Conservation (phyloP, 345 rosid genomes). For the Populus ilicifolia region DNA sequence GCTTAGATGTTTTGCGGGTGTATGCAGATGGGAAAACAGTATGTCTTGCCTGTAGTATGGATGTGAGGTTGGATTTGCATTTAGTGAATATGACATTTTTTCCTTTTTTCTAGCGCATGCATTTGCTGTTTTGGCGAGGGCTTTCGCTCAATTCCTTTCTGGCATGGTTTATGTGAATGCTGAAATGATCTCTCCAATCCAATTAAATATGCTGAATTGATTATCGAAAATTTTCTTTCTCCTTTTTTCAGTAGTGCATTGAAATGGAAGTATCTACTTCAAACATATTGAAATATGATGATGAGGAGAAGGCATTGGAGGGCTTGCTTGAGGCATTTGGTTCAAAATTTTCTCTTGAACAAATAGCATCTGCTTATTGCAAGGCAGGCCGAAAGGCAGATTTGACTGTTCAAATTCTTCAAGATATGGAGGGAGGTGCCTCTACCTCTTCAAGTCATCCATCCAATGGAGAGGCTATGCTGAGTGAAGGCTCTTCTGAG, state of each 20-base stretch:
- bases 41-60: background rate
- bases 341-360: conserved; percentile 34
- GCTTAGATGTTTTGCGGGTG: no score
- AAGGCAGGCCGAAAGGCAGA: conserved; percentile 33
- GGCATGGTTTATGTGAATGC: background rate
- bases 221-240: background rate
- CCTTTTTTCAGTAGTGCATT: background rate
- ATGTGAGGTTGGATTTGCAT: background rate
- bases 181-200: background rate
- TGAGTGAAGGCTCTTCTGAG: conserved; percentile 13
- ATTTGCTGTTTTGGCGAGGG: background rate
- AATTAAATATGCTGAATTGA: background rate
- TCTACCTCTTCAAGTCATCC: conserved; percentile 15
- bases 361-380: conserved; percentile 45
- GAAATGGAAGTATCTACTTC: conserved; percentile 41
- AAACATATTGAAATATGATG: conserved; percentile 20
- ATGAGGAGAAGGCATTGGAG: conserved; percentile 38
- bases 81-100: background rate
- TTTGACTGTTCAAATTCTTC: conserved; percentile 39
- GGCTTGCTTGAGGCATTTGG: conserved; percentile 44
- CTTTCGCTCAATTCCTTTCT: background rate
- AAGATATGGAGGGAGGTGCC: conserved; percentile 21
- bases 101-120: background rate
- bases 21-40: background rate
- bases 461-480: conserved; percentile 12